phyloP scores from a whole-genome alignment of 768 basidiomycete species.

The Tylopilus vinaceipallidus region DNA sequence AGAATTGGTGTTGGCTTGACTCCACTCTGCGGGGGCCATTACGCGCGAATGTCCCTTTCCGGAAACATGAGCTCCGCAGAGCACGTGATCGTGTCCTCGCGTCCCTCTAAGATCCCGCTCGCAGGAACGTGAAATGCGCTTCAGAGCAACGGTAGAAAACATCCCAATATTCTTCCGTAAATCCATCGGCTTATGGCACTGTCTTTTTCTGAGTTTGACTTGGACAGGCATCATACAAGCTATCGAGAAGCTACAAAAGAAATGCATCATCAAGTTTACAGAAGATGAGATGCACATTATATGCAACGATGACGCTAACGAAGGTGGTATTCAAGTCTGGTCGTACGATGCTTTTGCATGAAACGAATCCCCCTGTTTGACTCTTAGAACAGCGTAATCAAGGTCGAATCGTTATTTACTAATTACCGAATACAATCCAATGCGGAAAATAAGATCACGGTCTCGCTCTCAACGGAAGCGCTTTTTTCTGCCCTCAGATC shows the following conservation, averaged over 20 bases:
- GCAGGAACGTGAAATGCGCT: slow-evolving; percentile 46
- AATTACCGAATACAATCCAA: slow-evolving; percentile 88
- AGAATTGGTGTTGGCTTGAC: slow-evolving; percentile 17
- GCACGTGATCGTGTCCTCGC: slow-evolving; percentile 28
- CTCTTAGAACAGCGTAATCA: slow-evolving; percentile 49
- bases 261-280: slow-evolving; percentile 78
- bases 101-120: slow-evolving; percentile 8
- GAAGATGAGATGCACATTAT: slow-evolving; percentile 77
- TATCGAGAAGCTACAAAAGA: slow-evolving; percentile 81
- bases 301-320: slow-evolving; percentile 75
- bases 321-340: slow-evolving; percentile 89
- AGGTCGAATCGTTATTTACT: slow-evolving; percentile 64
- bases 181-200: slow-evolving; percentile 12
- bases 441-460: slow-evolving; percentile 74
- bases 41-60: slow-evolving; percentile 11
- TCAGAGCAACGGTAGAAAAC: slow-evolving; percentile 58
- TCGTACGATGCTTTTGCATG: slow-evolving; percentile 46
- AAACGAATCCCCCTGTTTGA: slow-evolving; percentile 13
- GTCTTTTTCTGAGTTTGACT: not conserved
- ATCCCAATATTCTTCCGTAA: slow-evolving; percentile 54
- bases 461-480: slow-evolving; percentile 71
- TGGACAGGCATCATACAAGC: slow-evolving; percentile 71
- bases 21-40: too few species aligned
- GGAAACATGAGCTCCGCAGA: slow-evolving; percentile 11
- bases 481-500: slow-evolving; percentile 74